Evolutionary conservation across 2,329 filamentous ascomycete species (phyloP), one percentile per base, ranked within the genome.

Genomic region (Talaromyces sp.): DNA sequence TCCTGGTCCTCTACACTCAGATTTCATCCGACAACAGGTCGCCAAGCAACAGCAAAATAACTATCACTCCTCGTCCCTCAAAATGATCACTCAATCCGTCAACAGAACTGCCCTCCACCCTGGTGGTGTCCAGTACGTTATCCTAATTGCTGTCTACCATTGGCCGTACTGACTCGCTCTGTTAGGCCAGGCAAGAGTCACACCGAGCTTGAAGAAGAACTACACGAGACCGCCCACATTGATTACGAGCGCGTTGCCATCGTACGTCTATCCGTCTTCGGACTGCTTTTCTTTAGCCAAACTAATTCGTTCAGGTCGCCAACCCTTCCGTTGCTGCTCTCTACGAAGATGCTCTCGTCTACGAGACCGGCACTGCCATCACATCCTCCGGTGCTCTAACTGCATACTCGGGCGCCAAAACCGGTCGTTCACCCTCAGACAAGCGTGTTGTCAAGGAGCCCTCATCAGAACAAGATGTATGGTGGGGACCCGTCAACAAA

Each of bases 401-500:
- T 67, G 95, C 95, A 75, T 99, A 97, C 85, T 98, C 95, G 54
- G 95, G 95, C 73, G 91, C 92, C 72, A 99, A 99, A 87, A 99
- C 95, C 66, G 95, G 95, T 66, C 92, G 95, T 69, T 99, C 95
- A 66, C 95, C 95, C 25, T 88, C 91, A 62, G 95, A 99, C 82
- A 99, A 99, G 88, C 89, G 95, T 77, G 91, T 99, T 75, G 95
- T 99, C 75, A 87, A 96, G 82, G 95, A 99, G 79, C 82, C 88
- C 64, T 83, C 87, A 66, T 98, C 95, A 68, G 88, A 96, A 78
- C 88, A 95, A 63, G 87, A 99, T 66, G 86, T 99, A 74, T 99
- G 95, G 95, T 98, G 95, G 95, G 95, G 95, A 73, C 93, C 95
- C 62, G 95, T 99, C 70, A 99, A 99, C 86, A 98, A 98, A 87